A percentile compares a stretch with the other conserved stretches of the same genome.
phyloP scores from a whole-genome alignment of 2,329 filamentous ascomycete species.

The Aspergillus puulaauensis region DNA sequence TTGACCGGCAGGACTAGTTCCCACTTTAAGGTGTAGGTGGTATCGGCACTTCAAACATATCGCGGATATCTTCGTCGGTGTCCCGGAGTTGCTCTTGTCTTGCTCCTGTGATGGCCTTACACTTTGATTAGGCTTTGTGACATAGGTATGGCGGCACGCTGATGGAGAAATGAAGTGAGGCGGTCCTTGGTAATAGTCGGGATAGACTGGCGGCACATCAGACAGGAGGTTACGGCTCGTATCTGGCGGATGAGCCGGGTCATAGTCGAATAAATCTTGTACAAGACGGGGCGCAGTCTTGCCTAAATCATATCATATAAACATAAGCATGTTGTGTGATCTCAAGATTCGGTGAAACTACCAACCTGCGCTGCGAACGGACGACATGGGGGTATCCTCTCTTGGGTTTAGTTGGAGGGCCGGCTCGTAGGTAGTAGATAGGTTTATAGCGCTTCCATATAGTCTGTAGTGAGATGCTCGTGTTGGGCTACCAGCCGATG shows the following conservation, averaged over 20 bases:
- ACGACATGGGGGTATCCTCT: constrained; percentile 29
- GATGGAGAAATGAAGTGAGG: constrained; percentile 36
- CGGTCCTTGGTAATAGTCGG: constrained; percentile 33
- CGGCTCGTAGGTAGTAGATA: constrained; percentile 3
- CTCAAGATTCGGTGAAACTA: constrained; percentile 3
- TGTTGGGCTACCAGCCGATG: not conserved
- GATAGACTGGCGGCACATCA: constrained; percentile 56
- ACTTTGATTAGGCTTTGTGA: constrained; percentile 57
- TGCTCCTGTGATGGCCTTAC: constrained; percentile 44
- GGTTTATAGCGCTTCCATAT: constrained; percentile 12
- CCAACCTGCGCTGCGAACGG: constrained; percentile 35
- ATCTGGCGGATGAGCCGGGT: constrained; percentile 42
- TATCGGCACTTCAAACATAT: constrained; percentile 62
- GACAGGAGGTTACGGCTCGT: constrained; percentile 57
- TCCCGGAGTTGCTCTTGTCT: constrained; percentile 40
- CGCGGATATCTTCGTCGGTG: constrained; percentile 58
- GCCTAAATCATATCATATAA: constrained; percentile 32
- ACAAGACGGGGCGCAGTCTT: constrained; percentile 53
- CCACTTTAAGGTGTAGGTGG: constrained; percentile 60
- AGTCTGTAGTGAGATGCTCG: not conserved
- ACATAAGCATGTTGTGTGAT: not conserved
- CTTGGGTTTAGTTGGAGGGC: constrained; percentile 15
- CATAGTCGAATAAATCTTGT: constrained; percentile 47
- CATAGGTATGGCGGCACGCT: constrained; percentile 61
- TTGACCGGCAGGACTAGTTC: constrained; percentile 46